Percentiles rank a stretch among this genome's conserved stretches.
Conservation (phyloP, 78 protist genomes). For the Chrysochromulina parva region DNA sequence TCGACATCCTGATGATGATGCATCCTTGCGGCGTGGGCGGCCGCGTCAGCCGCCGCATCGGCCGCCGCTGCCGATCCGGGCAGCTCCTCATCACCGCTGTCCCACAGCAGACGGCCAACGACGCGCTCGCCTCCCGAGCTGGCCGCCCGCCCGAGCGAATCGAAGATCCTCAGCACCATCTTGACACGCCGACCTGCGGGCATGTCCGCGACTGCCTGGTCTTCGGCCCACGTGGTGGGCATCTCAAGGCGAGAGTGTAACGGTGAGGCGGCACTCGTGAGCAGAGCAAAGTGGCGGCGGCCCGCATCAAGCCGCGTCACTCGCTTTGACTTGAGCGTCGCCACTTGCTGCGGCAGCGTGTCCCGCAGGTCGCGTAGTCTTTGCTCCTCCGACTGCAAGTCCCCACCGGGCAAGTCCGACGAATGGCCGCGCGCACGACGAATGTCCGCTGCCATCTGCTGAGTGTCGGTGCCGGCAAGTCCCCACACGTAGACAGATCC, state of each 20-base stretch:
- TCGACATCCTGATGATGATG: too few species aligned
- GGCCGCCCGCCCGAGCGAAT: background rate
- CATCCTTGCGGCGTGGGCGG: too few species aligned
- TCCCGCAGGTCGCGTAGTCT: background rate
- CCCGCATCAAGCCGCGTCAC: background rate
- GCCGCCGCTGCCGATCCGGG: too few species aligned
- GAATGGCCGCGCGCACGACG: too few species aligned
- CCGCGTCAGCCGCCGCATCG: too few species aligned
- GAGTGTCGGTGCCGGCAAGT: background rate
- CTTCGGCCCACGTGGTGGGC: background rate
- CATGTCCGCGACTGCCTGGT: background rate
- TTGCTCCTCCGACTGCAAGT: too few species aligned
- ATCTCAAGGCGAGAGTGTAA: background rate
- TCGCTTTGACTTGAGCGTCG: background rate
- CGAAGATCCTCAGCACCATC: background rate
- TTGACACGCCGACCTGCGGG: background rate
- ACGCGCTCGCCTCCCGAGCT: background rate
- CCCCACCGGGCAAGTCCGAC: too few species aligned
- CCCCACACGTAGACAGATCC: background rate
- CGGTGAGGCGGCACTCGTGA: background rate
- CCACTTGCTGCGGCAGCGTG: background rate
- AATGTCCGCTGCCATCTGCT: background rate
- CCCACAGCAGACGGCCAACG: background rate
- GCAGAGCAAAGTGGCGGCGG: background rate
- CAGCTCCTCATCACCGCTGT: background rate